Base-by-base conservation (phyloP, 2,329 filamentous ascomycete genomes). In the Monosporascus sp. region DNA sequence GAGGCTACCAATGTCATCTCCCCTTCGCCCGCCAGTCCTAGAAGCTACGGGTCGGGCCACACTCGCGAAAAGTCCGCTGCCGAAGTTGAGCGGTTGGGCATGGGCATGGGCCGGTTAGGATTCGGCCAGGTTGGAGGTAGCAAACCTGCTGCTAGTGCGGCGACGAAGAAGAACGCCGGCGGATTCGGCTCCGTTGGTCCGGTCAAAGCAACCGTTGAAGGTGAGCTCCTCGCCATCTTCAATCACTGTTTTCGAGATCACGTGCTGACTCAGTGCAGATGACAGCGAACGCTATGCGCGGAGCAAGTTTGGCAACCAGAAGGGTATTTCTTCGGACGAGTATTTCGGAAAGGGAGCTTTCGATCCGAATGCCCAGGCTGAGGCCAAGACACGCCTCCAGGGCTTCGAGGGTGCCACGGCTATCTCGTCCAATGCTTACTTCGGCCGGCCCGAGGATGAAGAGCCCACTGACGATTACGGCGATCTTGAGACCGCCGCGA, bases 401-500 rank as follows among this genome's bases (percentile, higher is more conserved):
- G 89, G 91, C 47, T 99, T 99, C 67, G 93, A 97, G 72, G 91
- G 94, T 45, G 92, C 94, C 11, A 87, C 86, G 1, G 77, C 91
- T 60, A 99, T 99, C 71, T 97, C 92, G 7, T 96, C 90, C 54
- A 99, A 97, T 71, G 90, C 90, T 52, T 99, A 97, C 79, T 99
- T 99, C 71, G 94, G 94, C 56, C 88, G 93, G 50, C 87, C 90
- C 2, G 94, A 99, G 67, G 88, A 92, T 24, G 89, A 95, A 62
- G 77, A 77, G 53, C 68, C 72, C 2, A 77, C 73, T 9, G 89
- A 92, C 57, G 90, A 90, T 44, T 97, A 96, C 60, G 91, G 92
- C 47, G 92, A 97, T 65, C 76, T 99, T 54, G 94, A 99, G 74
- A 81, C 77, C n/a, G 91, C 91, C 0, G 94, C 94, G 55, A 96